Evolutionary conservation across 225 moss, liverwort and hornwort species (phyloP).

Genomic region (Rhytidiadelphus loreus): DNA sequence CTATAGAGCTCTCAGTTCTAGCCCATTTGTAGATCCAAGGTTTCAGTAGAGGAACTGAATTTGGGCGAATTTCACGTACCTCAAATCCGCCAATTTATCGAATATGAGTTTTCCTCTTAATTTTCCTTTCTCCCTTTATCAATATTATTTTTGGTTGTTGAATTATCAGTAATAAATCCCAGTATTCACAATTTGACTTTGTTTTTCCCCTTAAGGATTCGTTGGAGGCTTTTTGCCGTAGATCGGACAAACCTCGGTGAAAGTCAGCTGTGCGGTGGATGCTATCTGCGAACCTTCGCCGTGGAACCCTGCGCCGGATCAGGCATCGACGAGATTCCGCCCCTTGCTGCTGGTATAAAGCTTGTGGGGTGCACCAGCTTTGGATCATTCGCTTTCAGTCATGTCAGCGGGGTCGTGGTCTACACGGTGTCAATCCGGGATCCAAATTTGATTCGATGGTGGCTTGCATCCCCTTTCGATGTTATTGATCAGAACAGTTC

Average conservation of each 20-base stretch:
- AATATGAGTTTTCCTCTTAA: neutral
- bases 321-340: neutral
- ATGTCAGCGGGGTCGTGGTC: neutral
- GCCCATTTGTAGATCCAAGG: too few species aligned
- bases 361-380: neutral
- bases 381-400: neutral
- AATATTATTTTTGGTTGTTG: too few species aligned
- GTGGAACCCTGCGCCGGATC: neutral
- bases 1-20: too few species aligned
- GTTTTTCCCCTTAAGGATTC: neutral
- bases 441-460: neutral
- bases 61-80: neutral
- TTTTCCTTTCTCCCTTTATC: too few species aligned
- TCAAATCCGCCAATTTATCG: neutral
- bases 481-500: neutral
- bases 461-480: neutral
- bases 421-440: neutral
- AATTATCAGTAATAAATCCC: neutral
- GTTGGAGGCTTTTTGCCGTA: neutral
- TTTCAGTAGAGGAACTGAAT: neutral
- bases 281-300: neutral
- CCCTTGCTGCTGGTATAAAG: neutral
- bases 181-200: neutral
- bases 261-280: neutral
- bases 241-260: neutral